Base-by-base conservation (phyloP, 192 early-diverging fungal genomes). In the Coemansia sp. region DNA sequence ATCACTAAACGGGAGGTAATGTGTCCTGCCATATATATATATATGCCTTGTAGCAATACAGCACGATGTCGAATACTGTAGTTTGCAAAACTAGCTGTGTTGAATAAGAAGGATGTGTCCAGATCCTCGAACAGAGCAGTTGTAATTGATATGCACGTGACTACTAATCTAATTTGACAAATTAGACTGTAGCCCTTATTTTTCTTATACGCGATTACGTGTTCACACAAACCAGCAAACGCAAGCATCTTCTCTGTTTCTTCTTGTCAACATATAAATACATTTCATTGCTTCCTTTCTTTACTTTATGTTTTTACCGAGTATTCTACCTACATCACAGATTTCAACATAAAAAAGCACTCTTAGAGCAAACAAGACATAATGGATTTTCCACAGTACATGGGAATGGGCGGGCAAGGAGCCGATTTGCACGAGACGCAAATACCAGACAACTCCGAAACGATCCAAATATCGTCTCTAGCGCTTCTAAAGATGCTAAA, bases 401-500 rank as follows among this genome's bases (percentile, higher is more conserved):
- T 70, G 70, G 65, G 68, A 25, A 66, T 75, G 70, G 78, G 72
- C 59, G 78, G 72, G 1, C 61, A 60, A 31, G 72, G 73, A 9
- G 78, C 59, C 30, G 79, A 75, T 66, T 26, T 81, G 59, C 37
- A 66, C 9, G 79, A 81, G 63, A 66, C 66, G 26, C 66, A 75
- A 49, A 53, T 81, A 29, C 64, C 73, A 1, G 98, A 99, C 80
- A 98, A 96, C 59, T 91, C 98, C 26, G 98, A 99, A 84, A 95
- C 95, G 84, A 93, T 99, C 20, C 94, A 99, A 84, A 99, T 99
- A 65, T 99, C 98, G 31, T 98, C 96, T 8, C 89, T 99, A 26
- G 95, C 98, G 0, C 84, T 99, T 25, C 84, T 98, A 31, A 99
- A 98, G 86, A 95, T 94, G 94, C 82, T 94, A 37, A 95, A 94